phyloP scores from a whole-genome alignment of 768 basidiomycete species.

The Pholiota molesta region DNA sequence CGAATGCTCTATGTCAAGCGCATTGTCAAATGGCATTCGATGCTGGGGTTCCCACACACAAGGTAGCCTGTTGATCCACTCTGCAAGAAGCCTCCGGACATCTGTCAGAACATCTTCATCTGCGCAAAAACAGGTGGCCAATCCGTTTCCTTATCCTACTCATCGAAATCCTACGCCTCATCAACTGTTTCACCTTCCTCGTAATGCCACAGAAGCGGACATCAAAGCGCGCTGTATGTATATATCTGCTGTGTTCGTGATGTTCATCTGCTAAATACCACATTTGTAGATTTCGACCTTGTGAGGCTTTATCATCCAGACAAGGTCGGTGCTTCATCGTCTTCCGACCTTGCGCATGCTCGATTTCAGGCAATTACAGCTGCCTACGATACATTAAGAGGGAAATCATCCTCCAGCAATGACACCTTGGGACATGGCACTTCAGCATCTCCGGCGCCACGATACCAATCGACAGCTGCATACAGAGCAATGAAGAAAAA shows the following conservation, averaged over 20 bases:
- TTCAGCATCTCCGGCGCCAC: constrained; percentile 20
- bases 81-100: neutral
- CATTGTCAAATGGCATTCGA: neutral
- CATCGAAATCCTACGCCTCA: constrained; percentile 57
- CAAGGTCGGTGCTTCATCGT: constrained; percentile 43
- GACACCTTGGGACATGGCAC: constrained; percentile 15
- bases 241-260: neutral
- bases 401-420: constrained; percentile 36
- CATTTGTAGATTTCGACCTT: constrained; percentile 71
- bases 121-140: constrained; percentile 4
- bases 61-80: neutral
- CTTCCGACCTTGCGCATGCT: constrained; percentile 56
- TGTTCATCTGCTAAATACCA: neutral
- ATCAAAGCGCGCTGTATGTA: constrained; percentile 61
- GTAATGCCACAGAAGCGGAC: constrained; percentile 50
- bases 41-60: neutral
- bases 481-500: constrained; percentile 47
- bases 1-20: neutral
- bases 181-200: constrained; percentile 65
- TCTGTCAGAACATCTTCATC: constrained; percentile 1
- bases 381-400: constrained; percentile 68
- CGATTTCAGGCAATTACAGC: constrained; percentile 71
- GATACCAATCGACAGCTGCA: constrained; percentile 38
- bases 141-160: constrained; percentile 52
- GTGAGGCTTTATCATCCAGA: constrained; percentile 83